These are phyloP conservation scores for Sanghuangporus baumii DNA, from an alignment of 1,284 basidiomycete species.

Conservation along the genomic window DNA sequence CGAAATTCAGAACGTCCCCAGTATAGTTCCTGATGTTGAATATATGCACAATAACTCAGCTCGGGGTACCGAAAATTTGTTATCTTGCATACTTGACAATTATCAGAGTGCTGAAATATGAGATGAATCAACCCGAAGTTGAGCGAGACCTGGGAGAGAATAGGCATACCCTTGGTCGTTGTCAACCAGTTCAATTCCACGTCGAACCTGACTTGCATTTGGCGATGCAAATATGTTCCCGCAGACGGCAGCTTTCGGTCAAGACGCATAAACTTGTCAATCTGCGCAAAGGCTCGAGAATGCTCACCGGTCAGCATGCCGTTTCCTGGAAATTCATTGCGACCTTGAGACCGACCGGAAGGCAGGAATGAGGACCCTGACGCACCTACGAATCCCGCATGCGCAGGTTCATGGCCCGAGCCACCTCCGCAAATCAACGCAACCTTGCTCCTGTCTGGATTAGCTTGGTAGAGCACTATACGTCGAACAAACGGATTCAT, in stretches of 20 bases:
- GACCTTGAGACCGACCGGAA: neutral
- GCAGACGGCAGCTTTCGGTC: slow-evolving; percentile 64
- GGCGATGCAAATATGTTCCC: slow-evolving; percentile 89
- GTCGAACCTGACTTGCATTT: slow-evolving; percentile 75
- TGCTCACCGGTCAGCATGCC: slow-evolving; percentile 70
- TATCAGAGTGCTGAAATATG: slow-evolving; percentile 56
- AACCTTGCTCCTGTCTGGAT: slow-evolving; percentile 61
- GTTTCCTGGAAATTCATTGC: slow-evolving; percentile 41
- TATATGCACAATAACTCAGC: slow-evolving; percentile 2
- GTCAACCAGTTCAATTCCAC: slow-evolving; percentile 74
- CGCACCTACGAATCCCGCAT: slow-evolving; percentile 75
- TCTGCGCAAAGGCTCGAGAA: too few relatives aligned
- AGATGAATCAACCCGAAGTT: neutral
- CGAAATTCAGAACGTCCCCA: slow-evolving; percentile 90
- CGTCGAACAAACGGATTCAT: neutral
- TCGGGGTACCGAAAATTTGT: neutral
- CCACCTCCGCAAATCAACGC: slow-evolving; percentile 87
- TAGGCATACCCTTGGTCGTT: slow-evolving; percentile 65
- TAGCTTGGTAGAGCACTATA: slow-evolving; percentile 57
- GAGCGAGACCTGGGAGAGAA: neutral
- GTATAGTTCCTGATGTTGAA: slow-evolving; percentile 64
- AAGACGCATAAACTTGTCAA: neutral
- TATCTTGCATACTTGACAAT: slow-evolving; percentile 66
- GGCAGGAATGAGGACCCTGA: neutral
- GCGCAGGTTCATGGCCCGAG: slow-evolving; percentile 87